Base-by-base conservation (phyloP, 177 flowering plant species). In the Vitis hybrid region DNA sequence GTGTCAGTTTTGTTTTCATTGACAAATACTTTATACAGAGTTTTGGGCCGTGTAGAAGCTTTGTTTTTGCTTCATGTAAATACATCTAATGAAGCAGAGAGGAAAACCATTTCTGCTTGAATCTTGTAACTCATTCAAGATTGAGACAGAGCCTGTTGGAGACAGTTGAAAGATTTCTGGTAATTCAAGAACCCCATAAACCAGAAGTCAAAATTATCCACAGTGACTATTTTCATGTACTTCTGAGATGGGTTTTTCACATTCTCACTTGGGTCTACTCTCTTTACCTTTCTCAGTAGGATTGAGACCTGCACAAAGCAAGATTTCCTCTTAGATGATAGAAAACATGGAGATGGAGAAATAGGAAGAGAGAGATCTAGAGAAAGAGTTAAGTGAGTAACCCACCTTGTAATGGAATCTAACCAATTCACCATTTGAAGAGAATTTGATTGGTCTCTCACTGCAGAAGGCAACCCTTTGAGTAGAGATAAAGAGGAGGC, bases 401-500 rank as follows among this genome's bases (percentile, higher is more conserved):
- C 4, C 50, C 50, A 74, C 77, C 79, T 76, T 76, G 69, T 76
- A 76, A 59, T 68, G 72, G 17, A 69, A 12, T 68, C 72, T 64
- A 10, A 68, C 5, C 5, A 24, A 14, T 68, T 76, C 71, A 14
- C 75, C 79, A 53, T 58, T 61, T 58, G 79, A 54, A 33, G 65
- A 53, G 28, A 76, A 38, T 33, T 67, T 58, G 31, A 76, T 61
- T 31, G 76, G 63, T 68, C 68, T 76, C 55, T 76, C 72, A 60
- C 79, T 76, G 73, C 79, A 72, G 59, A 76, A 76, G 12, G 76
- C 76, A 33, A 76, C 38, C n/a, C 64, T 72, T 10, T 76, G 19
- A 0, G 79, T 76, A 58, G 79, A 76, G 47, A 76, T 59, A 53
- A 76, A 76, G 50, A 76, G 70, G 22, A 76, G 76, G 47, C 79